These are phyloP conservation scores for Trypanosoma congolense DNA, from an alignment of 208 protist genomes.

Conservation along the genomic window DNA sequence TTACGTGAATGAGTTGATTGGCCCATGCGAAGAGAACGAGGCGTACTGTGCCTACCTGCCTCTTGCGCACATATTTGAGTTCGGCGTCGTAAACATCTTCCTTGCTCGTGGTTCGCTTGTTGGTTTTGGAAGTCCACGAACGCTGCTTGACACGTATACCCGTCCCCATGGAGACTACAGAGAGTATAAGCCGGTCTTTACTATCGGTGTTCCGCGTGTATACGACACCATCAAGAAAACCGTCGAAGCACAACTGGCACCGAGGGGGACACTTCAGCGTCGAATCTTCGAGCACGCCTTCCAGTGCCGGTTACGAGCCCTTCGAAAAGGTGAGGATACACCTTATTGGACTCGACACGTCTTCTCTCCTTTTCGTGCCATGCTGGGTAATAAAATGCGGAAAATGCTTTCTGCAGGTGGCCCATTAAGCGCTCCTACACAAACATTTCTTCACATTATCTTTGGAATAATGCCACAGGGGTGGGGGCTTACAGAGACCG, in stretches of 20 bases:
- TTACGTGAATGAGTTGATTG: conserved; percentile 2
- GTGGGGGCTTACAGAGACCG: conserved; percentile 3
- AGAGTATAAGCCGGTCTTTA: conserved; percentile 7
- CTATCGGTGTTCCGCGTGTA: conserved; percentile 2
- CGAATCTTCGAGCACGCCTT: conserved; percentile 5
- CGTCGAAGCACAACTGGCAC: conserved; percentile 2
- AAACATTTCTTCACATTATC: conserved; percentile 7
- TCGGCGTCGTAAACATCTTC: conserved; percentile 5
- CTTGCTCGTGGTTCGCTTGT: conserved; percentile 7
- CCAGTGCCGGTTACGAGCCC: background rate
- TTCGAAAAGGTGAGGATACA: background rate
- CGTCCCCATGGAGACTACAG: conserved; percentile 3
- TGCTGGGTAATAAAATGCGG: conserved; percentile 1
- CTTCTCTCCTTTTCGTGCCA: background rate
- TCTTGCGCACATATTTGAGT: conserved; percentile 10
- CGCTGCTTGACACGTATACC: conserved; percentile 4
- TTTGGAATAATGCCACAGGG: conserved; percentile 6
- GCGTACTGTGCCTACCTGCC: conserved; percentile 5
- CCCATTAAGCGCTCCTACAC: background rate
- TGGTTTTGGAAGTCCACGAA: conserved; percentile 3
- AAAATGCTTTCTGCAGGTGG: conserved; percentile 4
- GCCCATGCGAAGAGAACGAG: conserved; percentile 3
- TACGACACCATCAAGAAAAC: conserved; percentile 8
- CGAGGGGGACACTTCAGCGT: conserved; percentile 2
- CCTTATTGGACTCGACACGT: background rate